A percentile compares a stretch with the other conserved stretches of the same genome.
Conservation (phyloP, 805 yeast species). For the Grigorovia transvaalensis region DNA sequence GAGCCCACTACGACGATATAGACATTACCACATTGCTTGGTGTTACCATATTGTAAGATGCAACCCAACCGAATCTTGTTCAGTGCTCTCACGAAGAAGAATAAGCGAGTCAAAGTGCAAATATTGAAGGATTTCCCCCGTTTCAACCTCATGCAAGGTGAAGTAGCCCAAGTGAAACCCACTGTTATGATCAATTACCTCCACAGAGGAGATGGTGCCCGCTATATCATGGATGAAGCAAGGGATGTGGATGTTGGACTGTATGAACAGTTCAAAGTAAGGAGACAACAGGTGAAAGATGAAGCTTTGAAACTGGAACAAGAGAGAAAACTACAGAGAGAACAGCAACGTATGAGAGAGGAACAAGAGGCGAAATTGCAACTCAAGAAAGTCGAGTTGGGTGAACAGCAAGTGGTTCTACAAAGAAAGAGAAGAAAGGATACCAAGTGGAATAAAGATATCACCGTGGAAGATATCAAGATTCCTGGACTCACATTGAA, state of each 20-base stretch:
- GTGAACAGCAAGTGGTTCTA: neutral
- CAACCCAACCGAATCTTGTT: conserved; percentile 6
- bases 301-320: neutral
- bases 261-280: conserved; percentile 6
- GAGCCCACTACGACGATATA: conserved; percentile 9
- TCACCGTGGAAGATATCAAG: conserved; percentile 19
- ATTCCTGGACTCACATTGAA: conserved; percentile 21
- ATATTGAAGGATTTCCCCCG: conserved; percentile 56
- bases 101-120: conserved; percentile 58
- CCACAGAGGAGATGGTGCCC: conserved; percentile 64
- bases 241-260: conserved; percentile 18
- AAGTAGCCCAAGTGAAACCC: conserved; percentile 64
- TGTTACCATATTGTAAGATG: neutral
- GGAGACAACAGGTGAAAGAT: neutral
- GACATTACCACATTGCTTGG: neutral
- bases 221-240: conserved; percentile 39
- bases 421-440: neutral
- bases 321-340: neutral
- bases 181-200: conserved; percentile 74
- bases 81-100: conserved; percentile 41
- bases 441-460: conserved; percentile 10
- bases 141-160: conserved; percentile 53
- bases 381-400: neutral
- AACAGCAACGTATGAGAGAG: neutral
- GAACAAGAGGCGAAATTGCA: neutral